Evolutionary conservation across 495 filamentous ascomycete species (phyloP).

Genomic region (Podospora appendiculata): DNA sequence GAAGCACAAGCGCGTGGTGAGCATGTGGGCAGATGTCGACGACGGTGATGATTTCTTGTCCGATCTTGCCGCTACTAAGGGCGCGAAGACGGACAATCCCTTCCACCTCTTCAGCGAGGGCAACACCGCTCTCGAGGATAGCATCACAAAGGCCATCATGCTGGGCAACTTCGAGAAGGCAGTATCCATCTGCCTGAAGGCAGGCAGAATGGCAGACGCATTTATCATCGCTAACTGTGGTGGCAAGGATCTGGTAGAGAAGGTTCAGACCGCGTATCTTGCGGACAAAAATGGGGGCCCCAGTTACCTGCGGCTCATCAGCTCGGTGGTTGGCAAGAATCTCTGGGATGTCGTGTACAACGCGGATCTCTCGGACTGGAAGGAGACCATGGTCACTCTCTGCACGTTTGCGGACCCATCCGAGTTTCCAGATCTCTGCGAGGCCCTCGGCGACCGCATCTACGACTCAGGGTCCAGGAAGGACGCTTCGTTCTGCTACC

Average conservation of each 20-base stretch:
- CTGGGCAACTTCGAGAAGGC: slow-evolving; percentile 88
- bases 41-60: slow-evolving; percentile 85
- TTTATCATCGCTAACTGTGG: slow-evolving; percentile 98
- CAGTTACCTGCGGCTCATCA: slow-evolving; percentile 86
- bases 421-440: slow-evolving; percentile 94
- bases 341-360: slow-evolving; percentile 98
- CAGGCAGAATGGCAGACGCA: slow-evolving; percentile 86
- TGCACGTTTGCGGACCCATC: slow-evolving; percentile 88
- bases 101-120: slow-evolving; percentile 65
- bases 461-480: slow-evolving; percentile 68
- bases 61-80: slow-evolving; percentile 47
- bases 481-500: slow-evolving; percentile 91
- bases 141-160: slow-evolving; percentile 80
- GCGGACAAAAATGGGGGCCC: slow-evolving; percentile 71
- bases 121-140: slow-evolving; percentile 73
- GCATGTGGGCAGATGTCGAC: slow-evolving; percentile 52
- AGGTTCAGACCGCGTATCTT: slow-evolving; percentile 88
- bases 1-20: slow-evolving; percentile 27
- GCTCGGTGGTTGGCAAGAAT: slow-evolving; percentile 91
- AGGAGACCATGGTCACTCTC: slow-evolving; percentile 88
- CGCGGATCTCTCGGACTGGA: slow-evolving; percentile 87
- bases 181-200: slow-evolving; percentile 76
- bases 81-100: slow-evolving; percentile 43
- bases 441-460: slow-evolving; percentile 87
- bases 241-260: slow-evolving; percentile 86